A percentile compares a stretch with the other conserved stretches of the same genome.
Evolutionary conservation across 2,329 filamentous ascomycete genomes (phyloP).

Genomic region (Trichophyton verrucosum): DNA sequence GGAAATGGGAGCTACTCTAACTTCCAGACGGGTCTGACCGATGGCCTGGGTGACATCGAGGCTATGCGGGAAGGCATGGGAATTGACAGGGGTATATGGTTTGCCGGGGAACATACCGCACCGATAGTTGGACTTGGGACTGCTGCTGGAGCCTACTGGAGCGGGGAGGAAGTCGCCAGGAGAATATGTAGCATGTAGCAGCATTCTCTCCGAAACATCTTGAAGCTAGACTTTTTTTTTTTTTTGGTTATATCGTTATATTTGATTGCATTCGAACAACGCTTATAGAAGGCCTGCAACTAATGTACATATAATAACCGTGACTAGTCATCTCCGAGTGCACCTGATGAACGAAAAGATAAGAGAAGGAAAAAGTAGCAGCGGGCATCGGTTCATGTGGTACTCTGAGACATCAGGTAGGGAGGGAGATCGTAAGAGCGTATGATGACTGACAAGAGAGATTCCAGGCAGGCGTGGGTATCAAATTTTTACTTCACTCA

Average conservation of each 20-base stretch:
- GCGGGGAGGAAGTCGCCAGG: slow-evolving; percentile 63
- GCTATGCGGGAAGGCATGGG: slow-evolving; percentile 40
- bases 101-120: slow-evolving; percentile 82
- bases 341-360: not conserved
- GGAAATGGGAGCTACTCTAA: slow-evolving; percentile 76
- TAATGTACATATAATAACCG: not conserved
- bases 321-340: not conserved
- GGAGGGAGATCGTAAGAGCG: not conserved
- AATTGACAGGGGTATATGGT: slow-evolving; percentile 56
- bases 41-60: slow-evolving; percentile 61
- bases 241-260: not conserved
- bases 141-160: slow-evolving; percentile 84
- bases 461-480: not conserved
- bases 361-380: not conserved
- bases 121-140: slow-evolving; percentile 84
- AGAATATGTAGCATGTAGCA: slow-evolving; percentile 27
- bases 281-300: not conserved
- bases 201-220: too few relatives aligned
- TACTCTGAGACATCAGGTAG: not conserved
- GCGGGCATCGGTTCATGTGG: not conserved
- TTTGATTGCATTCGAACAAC: not conserved
- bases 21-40: slow-evolving; percentile 62
- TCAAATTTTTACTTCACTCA: not conserved
- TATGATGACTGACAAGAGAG: not conserved
- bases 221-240: too few relatives aligned